A percentile compares a stretch with the other conserved stretches of the same genome.
These are phyloP conservation scores for Eimeria nieschulzi DNA, from an alignment of 169 alveolate species.

Conservation along the genomic window DNA sequence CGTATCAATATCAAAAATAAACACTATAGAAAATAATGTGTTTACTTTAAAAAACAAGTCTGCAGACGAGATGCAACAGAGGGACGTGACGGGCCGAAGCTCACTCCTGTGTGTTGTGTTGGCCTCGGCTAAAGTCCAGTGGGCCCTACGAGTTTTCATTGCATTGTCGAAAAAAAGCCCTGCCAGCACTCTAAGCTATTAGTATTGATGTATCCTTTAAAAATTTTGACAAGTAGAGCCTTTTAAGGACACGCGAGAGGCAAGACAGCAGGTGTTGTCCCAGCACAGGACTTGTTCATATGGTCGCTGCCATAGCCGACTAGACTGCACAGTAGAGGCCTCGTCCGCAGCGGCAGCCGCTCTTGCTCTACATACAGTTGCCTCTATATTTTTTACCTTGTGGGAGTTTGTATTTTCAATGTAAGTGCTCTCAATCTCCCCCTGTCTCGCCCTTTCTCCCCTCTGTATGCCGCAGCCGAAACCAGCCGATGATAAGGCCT, in stretches of 20 bases:
- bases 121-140: no score
- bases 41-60: not conserved
- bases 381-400: not conserved
- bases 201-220: no score
- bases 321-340: not conserved
- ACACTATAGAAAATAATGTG: not conserved
- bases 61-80: not conserved
- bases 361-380: not conserved
- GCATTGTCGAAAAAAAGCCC: no score
- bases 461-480: not conserved
- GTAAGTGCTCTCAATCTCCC: not conserved
- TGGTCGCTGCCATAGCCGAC: not conserved
- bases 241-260: no score
- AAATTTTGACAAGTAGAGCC: no score
- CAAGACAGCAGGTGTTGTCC: no score
- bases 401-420: not conserved
- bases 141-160: no score
- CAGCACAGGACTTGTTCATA: no score
- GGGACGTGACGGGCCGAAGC: no score
- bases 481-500: not conserved
- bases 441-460: not conserved
- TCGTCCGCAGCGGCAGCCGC: not conserved
- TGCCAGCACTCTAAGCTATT: no score
- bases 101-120: no score
- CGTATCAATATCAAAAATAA: no score